These are phyloP conservation scores for Cichorium intybus DNA, from an alignment of 140 eudicot genomes.

Conservation along the genomic window DNA sequence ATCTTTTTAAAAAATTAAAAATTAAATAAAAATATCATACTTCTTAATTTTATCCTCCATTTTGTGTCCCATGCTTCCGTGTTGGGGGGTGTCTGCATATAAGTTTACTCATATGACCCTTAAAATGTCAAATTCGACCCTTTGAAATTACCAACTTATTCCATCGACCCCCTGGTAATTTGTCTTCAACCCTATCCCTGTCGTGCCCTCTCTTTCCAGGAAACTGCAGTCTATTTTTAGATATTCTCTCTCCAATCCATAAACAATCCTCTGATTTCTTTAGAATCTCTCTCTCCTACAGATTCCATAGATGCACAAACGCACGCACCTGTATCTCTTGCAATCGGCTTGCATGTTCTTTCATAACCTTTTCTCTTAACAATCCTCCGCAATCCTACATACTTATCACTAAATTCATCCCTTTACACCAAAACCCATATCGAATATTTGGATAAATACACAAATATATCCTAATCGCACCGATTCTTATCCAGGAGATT, in stretches of 20 bases:
- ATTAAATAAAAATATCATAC: too few species aligned
- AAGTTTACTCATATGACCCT: too few species aligned
- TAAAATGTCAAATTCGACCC: neutral
- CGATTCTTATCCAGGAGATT: conserved; percentile 6
- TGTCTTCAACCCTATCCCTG: conserved; percentile 5
- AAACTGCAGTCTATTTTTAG: conserved; percentile 16
- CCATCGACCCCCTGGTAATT: neutral
- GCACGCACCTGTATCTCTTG: conserved; percentile 10
- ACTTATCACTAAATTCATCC: conserved; percentile 10
- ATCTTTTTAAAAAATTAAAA: too few species aligned
- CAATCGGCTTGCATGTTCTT: conserved; percentile 13
- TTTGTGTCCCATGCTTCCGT: too few species aligned
- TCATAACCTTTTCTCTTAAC: neutral
- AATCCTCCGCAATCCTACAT: conserved; percentile 14
- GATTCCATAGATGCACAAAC: conserved; percentile 2
- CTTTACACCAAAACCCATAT: conserved; percentile 19
- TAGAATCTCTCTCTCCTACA: conserved; percentile 9
- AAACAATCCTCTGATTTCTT: conserved; percentile 16
- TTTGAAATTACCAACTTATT: neutral
- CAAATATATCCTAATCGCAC: conserved; percentile 8
- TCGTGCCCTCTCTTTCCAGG: conserved; percentile 21
- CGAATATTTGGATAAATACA: conserved; percentile 11
- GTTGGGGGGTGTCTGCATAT: too few species aligned
- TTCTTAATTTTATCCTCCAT: too few species aligned
- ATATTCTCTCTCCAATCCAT: conserved; percentile 20